Conservation (phyloP, 108 stramenopile genomes). For the Nitzschia putrida region DNA sequence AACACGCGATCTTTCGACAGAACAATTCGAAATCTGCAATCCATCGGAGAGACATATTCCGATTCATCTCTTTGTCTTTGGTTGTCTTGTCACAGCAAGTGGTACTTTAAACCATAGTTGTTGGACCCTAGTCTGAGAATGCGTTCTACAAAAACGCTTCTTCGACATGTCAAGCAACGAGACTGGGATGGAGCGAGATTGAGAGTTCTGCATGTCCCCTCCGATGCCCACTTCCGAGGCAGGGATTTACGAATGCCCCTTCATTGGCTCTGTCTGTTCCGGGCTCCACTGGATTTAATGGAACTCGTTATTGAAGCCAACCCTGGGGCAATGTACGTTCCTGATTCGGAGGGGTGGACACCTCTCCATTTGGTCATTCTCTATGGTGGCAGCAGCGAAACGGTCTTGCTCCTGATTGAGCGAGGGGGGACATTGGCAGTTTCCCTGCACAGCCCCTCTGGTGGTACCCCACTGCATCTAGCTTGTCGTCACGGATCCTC, state of each 20-base stretch:
- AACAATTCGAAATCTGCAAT: too few relatives aligned
- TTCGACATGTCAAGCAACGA: constrained; percentile 18
- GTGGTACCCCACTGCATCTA: constrained; percentile 28
- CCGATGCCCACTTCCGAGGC: constrained; percentile 17
- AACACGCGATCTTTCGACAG: too few relatives aligned
- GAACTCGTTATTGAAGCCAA: constrained; percentile 23
- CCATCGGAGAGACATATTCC: too few relatives aligned
- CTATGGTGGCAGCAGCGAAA: constrained; percentile 16
- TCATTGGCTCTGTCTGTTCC: constrained; percentile 21
- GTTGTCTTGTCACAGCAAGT: too few relatives aligned
- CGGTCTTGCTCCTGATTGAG: constrained; percentile 12
- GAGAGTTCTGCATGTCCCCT: constrained; percentile 8
- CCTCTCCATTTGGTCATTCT: constrained; percentile 30
- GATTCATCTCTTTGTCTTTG: too few relatives aligned
- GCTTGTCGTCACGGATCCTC: constrained; percentile 29
- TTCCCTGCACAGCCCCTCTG: constrained; percentile 25
- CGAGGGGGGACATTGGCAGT: constrained; percentile 2
- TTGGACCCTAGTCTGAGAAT: too few relatives aligned
- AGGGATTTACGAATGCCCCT: constrained; percentile 2
- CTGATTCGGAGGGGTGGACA: constrained; percentile 22
- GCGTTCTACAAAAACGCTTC: constrained; percentile 10
- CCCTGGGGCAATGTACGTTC: constrained; percentile 9
- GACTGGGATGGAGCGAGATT: constrained; percentile 23
- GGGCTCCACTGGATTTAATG: constrained; percentile 22
- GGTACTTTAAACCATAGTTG: too few relatives aligned